Base-by-base conservation (phyloP, 164 flowering plant species). In the Malania oleifera region DNA sequence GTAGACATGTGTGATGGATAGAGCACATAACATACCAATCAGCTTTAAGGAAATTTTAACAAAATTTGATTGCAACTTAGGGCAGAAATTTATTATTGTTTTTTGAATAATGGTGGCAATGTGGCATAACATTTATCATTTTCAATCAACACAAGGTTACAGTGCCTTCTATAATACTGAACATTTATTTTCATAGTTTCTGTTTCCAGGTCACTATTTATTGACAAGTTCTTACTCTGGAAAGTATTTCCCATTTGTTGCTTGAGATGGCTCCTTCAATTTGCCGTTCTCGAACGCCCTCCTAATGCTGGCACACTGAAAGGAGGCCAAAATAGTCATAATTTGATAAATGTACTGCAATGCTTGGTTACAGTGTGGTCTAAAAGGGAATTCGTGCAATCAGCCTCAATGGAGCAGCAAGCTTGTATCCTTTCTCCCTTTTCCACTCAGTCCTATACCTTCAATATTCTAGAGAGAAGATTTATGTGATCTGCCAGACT, bases 181-280 rank as follows among this genome's bases (percentile, higher is more conserved):
- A 19, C 23, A 52, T 53, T 37, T 46, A 39, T 67, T 43, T 22
- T 60, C 12, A 18, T 44, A 1, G n/a, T 20, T 28, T 59, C 59
- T 48, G 28, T 61, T 54, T 67, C 50, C 80, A 93, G 99, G 86
- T 75, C 88, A 24, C 74, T 88, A 73, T 88, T 93, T 65, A 52
- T 73, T 54, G 93, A 88, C 69, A 90, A 88, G 67, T 90, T 90
- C 69, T 68, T 93, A 60, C 82, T 90, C 28, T 88, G 96, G 96
- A 93, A 88, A 79, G 88, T 86, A 61, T 90, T 93, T 71, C 97
- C 96, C 47, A 19, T 85, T 46, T 59, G 84, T 66, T 88, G 95
- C 73, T 70, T 90, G 68, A 82, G 83, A 70, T 90, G 96, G 99
- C 83, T 93, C 69, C 80, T 93, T 53, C 96, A 90, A 52, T 85